These are phyloP conservation scores for Trifolium repens DNA, from an alignment of 306 rosid genomes.

Conservation along the genomic window DNA sequence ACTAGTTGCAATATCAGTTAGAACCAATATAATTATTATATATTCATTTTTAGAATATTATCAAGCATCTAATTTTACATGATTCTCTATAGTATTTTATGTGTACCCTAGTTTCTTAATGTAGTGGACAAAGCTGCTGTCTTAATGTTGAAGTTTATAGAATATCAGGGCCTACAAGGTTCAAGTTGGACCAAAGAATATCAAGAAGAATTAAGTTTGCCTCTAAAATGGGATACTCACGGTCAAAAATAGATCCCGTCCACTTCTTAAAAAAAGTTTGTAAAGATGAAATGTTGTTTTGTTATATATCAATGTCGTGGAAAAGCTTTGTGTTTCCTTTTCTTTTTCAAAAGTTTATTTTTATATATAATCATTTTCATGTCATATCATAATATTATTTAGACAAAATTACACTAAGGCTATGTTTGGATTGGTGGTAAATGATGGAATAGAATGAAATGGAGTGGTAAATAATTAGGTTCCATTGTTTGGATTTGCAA, in stretches of 20 bases:
- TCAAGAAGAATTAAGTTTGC: slow-evolving; percentile 36
- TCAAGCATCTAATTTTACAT: background rate
- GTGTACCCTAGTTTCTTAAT: slow-evolving; percentile 39
- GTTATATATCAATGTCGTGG: slow-evolving; percentile 12
- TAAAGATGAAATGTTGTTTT: background rate
- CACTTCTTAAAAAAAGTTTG: slow-evolving; percentile 24
- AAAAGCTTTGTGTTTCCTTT: slow-evolving; percentile 9
- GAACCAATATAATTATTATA: background rate
- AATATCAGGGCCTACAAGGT: slow-evolving; percentile 37
- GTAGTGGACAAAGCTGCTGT: slow-evolving; percentile 34
- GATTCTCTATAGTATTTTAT: background rate
- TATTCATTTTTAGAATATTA: background rate
- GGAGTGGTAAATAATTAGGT: too few species aligned
- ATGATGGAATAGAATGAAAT: too few species aligned
- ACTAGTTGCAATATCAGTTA: background rate
- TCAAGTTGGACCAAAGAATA: slow-evolving; percentile 6
- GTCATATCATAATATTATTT: background rate
- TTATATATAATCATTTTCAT: background rate
- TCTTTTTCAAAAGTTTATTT: background rate
- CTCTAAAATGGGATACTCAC: slow-evolving; percentile 45
- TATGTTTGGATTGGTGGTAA: too few species aligned
- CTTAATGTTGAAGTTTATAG: slow-evolving; percentile 46
- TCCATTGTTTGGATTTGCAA: too few species aligned
- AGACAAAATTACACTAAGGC: too few species aligned
- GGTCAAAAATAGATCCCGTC: slow-evolving; percentile 43